These are phyloP conservation scores for Fistulifera pelliculosa DNA, from an alignment of 108 stramenopile species.

Conservation along the genomic window DNA sequence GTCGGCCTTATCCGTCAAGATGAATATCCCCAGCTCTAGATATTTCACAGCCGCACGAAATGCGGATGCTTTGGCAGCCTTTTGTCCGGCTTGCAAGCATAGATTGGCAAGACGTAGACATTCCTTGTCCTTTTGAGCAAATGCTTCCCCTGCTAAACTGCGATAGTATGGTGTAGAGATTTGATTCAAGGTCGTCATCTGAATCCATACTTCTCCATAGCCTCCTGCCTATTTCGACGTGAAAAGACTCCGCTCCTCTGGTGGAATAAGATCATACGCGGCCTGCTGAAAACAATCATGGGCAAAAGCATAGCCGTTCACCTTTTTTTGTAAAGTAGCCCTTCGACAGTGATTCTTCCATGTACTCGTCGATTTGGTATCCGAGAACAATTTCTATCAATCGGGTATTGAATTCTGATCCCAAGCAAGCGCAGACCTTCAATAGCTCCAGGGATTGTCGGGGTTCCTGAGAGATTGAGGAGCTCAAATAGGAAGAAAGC, in stretches of 20 bases:
- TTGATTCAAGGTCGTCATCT: slow-evolving; percentile 18
- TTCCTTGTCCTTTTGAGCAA: slow-evolving; percentile 19
- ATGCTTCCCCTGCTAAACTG: slow-evolving; percentile 32
- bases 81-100: slow-evolving; percentile 36
- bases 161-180: slow-evolving; percentile 33
- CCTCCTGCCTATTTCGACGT: slow-evolving; percentile 43
- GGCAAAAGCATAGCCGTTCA: slow-evolving; percentile 14
- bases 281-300: slow-evolving; percentile 33
- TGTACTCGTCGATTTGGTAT: slow-evolving; percentile 3
- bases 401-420: slow-evolving; percentile 10
- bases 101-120: slow-evolving; percentile 22
- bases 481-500: background rate
- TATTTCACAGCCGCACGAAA: slow-evolving; percentile 41
- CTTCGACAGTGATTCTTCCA: slow-evolving; percentile 6
- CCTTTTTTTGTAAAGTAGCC: slow-evolving; percentile 8
- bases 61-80: slow-evolving; percentile 24
- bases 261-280: slow-evolving; percentile 30
- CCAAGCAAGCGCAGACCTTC: slow-evolving; percentile 26
- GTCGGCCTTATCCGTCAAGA: slow-evolving; percentile 23
- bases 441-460: slow-evolving; percentile 7
- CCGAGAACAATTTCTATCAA: slow-evolving; percentile 11
- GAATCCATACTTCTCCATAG: slow-evolving; percentile 23
- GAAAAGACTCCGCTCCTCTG: slow-evolving; percentile 24
- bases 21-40: slow-evolving; percentile 33
- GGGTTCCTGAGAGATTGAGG: background rate